Percentiles rank a stretch among this genome's conserved stretches.
Evolutionary conservation across 2,329 filamentous ascomycete species (phyloP).

Genomic region (Epichloe aotearoae): DNA sequence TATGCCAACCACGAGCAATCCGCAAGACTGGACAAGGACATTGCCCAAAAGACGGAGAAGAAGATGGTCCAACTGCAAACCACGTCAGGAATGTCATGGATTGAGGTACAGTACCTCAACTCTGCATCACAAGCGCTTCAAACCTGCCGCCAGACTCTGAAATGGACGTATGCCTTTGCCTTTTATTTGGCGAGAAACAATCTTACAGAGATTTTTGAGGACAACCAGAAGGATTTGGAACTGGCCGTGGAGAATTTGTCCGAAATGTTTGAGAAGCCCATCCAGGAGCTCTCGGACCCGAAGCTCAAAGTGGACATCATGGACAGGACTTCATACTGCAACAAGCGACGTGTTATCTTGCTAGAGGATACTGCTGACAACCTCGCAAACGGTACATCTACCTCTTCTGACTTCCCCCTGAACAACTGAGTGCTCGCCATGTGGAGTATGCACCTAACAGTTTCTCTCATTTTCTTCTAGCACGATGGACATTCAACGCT

Average conservation of each 20-base stretch:
- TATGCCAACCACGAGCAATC: conserved; percentile 99
- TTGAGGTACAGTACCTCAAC: conserved; percentile 94
- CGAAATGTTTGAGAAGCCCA: conserved; percentile 98
- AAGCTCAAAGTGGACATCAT: conserved; percentile 97
- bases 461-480: conserved; percentile 13
- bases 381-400: conserved; percentile 58
- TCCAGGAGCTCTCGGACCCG: conserved; percentile 68
- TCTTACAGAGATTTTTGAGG: conserved; percentile 91
- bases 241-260: conserved; percentile 93
- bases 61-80: conserved; percentile 97
- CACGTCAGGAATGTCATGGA: conserved; percentile 94
- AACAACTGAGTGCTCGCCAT: background rate
- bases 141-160: conserved; percentile 93
- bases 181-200: conserved; percentile 97
- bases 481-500: conserved; percentile 29
- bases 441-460: background rate
- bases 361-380: conserved; percentile 90
- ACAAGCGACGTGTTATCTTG: conserved; percentile 77
- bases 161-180: conserved; percentile 98
- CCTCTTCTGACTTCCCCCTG: background rate
- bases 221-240: conserved; percentile 96
- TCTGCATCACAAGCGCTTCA: conserved; percentile 87
- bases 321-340: conserved; percentile 97
- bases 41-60: conserved; percentile 92
- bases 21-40: conserved; percentile 89